Evolutionary conservation across 176 grass and related monocot genomes (phyloP).

Genomic region (Oryza glumipatula): DNA sequence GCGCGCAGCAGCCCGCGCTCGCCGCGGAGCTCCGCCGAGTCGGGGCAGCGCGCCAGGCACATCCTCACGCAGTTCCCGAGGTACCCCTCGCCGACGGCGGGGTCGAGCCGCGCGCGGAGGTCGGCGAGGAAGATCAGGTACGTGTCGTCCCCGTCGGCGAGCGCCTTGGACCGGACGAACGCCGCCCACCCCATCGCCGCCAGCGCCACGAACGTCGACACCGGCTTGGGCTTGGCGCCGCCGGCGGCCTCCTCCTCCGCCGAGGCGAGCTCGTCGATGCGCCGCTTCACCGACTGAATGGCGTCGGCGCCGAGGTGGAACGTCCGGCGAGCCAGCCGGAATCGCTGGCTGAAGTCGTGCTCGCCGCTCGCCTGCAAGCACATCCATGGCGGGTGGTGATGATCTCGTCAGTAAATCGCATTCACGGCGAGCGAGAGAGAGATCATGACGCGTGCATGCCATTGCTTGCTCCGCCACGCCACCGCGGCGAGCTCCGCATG

Average conservation of each 20-base stretch:
- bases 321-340: slow-evolving; percentile 38
- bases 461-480: neutral
- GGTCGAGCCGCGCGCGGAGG: slow-evolving; percentile 44
- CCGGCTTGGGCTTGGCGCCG: slow-evolving; percentile 16
- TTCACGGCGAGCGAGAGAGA: neutral
- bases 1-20: slow-evolving; percentile 9
- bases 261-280: slow-evolving; percentile 30
- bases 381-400: neutral
- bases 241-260: neutral
- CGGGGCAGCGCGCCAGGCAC: neutral
- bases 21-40: slow-evolving; percentile 36
- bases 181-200: slow-evolving; percentile 44
- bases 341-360: slow-evolving; percentile 29
- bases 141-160: slow-evolving; percentile 33
- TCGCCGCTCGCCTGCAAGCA: neutral
- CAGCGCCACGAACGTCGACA: slow-evolving; percentile 55
- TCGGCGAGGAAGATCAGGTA: slow-evolving; percentile 54
- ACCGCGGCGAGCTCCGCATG: neutral
- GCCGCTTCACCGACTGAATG: slow-evolving; percentile 8
- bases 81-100: slow-evolving; percentile 45
- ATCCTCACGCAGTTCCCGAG: slow-evolving; percentile 49
- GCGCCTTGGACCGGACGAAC: slow-evolving; percentile 30
- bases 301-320: slow-evolving; percentile 36
- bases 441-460: neutral
- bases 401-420: neutral